These are phyloP conservation scores for Boechera retrofracta DNA, from an alignment of 345 rosid genomes.

Conservation along the genomic window DNA sequence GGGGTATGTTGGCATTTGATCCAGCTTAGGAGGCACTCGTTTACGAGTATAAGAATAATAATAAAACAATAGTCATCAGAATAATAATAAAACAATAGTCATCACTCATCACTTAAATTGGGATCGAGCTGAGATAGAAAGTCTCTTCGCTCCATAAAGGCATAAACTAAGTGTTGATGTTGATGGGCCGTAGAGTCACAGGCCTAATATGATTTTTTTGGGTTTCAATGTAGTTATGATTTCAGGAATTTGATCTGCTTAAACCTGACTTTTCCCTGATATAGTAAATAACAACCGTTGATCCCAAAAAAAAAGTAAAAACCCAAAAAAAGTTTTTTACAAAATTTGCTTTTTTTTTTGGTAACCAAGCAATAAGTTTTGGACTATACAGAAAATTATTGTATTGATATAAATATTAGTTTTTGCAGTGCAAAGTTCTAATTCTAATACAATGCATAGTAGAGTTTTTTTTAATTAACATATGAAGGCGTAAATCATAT, in stretches of 20 bases:
- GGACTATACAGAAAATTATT: not conserved
- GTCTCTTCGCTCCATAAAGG: not conserved
- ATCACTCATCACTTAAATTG: too few relatives aligned
- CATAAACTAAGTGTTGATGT: not conserved
- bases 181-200: constrained; percentile 16
- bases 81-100: too few relatives aligned
- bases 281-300: not conserved
- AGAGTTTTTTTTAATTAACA: not conserved
- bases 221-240: not conserved
- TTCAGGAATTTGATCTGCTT: not conserved
- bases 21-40: too few relatives aligned
- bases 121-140: not conserved
- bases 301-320: not conserved
- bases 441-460: not conserved
- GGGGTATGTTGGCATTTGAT: too few relatives aligned
- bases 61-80: too few relatives aligned
- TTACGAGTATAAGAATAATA: too few relatives aligned
- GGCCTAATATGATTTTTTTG: not conserved
- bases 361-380: not conserved
- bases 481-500: not conserved
- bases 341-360: not conserved
- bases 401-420: not conserved
- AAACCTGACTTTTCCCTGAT: not conserved
- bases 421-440: not conserved
- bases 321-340: not conserved